These are phyloP conservation scores for Acer yangbiense DNA, from an alignment of 345 rosid genomes.

Conservation along the genomic window DNA sequence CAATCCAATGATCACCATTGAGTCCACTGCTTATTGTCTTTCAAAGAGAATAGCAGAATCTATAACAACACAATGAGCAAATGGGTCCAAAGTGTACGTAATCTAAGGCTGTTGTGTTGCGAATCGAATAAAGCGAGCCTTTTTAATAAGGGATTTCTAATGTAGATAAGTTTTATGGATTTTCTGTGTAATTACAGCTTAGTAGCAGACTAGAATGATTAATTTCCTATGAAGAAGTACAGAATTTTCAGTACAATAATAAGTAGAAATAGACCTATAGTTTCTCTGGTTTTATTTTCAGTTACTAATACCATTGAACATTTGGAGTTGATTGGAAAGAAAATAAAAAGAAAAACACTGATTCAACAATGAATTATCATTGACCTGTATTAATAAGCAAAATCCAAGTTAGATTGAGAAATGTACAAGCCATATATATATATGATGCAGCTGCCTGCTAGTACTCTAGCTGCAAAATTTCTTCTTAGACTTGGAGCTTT, in stretches of 20 bases:
- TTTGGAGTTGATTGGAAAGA: not conserved
- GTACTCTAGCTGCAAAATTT: not conserved
- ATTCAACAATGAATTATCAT: not conserved
- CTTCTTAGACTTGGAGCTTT: slow-evolving; percentile 18
- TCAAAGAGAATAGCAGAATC: slow-evolving; percentile 50
- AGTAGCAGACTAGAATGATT: not conserved
- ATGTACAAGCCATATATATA: not conserved
- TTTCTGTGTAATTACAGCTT: too few relatives aligned
- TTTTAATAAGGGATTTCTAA: not conserved
- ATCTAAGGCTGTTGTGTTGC: too few relatives aligned
- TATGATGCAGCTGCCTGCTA: not conserved
- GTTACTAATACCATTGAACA: not conserved
- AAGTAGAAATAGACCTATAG: too few relatives aligned
- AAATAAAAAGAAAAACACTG: not conserved
- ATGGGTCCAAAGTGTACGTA: too few relatives aligned
- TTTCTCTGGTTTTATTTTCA: not conserved
- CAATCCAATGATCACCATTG: slow-evolving; percentile 75
- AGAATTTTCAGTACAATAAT: not conserved
- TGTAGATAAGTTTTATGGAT: not conserved
- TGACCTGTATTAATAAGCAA: slow-evolving; percentile 7
- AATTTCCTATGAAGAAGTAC: not conserved
- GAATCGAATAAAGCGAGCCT: not conserved
- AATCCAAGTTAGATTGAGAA: slow-evolving; percentile 14
- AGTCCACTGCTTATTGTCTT: slow-evolving; percentile 67
- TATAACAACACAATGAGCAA: slow-evolving; percentile 5